These are phyloP conservation scores for Rhodosporidiobolus sp. DNA, from an alignment of 768 basidiomycete genomes.

Conservation along the genomic window DNA sequence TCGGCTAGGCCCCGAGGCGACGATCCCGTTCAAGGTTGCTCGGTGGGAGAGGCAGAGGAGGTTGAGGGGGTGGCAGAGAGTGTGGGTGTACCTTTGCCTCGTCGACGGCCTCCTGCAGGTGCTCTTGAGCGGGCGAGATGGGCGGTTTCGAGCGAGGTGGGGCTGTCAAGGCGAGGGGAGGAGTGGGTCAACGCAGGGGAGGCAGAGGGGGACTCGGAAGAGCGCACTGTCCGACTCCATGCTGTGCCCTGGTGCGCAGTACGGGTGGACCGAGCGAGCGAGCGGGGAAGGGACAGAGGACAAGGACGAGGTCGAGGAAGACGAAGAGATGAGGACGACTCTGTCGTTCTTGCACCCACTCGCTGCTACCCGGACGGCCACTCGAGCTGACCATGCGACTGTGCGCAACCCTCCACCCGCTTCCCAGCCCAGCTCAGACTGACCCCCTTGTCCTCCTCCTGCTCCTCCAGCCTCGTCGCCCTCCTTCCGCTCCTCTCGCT, in stretches of 20 bases:
- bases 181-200: neutral
- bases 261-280: too few relatives aligned
- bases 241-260: neutral
- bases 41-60: neutral
- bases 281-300: neutral
- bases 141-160: constrained; percentile 5
- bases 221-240: constrained; percentile 13
- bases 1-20: neutral
- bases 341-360: neutral
- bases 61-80: too few relatives aligned
- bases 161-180: neutral
- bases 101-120: neutral
- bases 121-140: neutral
- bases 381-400: too few relatives aligned
- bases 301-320: neutral
- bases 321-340: neutral
- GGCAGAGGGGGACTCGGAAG: neutral
- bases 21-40: too few relatives aligned
- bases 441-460: neutral
- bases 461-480: neutral
- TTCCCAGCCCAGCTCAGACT: neutral
- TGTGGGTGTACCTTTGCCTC: constrained; percentile 6
- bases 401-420: neutral
- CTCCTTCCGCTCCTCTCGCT: neutral
- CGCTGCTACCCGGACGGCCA: neutral